A percentile compares a stretch with the other conserved stretches of the same genome.
Evolutionary conservation across 768 basidiomycete species (phyloP).

Genomic region (Suillus variegatus): DNA sequence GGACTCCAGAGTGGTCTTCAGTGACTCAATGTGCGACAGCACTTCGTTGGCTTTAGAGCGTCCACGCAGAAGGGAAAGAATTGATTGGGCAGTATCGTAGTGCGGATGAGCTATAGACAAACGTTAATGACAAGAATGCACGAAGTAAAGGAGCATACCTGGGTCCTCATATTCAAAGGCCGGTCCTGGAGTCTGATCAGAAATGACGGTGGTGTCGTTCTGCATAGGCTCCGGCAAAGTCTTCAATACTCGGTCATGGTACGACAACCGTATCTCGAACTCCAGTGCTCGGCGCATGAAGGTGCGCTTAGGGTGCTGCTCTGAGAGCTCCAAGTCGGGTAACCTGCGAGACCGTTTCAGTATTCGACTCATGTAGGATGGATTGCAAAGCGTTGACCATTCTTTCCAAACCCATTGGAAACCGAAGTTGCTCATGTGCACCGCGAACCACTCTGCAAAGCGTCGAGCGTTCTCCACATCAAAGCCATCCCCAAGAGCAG

Average conservation of each 20-base stretch:
- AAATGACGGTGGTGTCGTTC: constrained; percentile 59
- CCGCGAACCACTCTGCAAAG: constrained; percentile 93
- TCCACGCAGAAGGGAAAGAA: constrained; percentile 81
- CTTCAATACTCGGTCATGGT: constrained; percentile 89
- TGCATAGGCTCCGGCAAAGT: constrained; percentile 87
- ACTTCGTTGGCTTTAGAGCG: constrained; percentile 82
- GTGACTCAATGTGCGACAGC: constrained; percentile 66
- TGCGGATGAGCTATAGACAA: constrained; percentile 63
- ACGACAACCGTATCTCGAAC: constrained; percentile 87
- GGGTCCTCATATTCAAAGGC: constrained; percentile 84
- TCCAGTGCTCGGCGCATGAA: constrained; percentile 89
- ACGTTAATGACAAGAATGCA: neutral
- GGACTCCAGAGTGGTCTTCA: constrained; percentile 67
- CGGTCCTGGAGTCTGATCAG: constrained; percentile 74
- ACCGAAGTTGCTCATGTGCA: constrained; percentile 97
- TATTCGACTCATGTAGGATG: neutral
- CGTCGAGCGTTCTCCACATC: constrained; percentile 82
- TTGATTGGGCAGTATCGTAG: constrained; percentile 74
- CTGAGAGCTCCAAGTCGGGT: constrained; percentile 72
- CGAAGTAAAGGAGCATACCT: constrained; percentile 40
- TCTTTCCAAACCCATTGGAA: constrained; percentile 99
- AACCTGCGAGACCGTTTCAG: constrained; percentile 54
- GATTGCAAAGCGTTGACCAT: constrained; percentile 59
- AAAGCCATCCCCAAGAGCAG: constrained; percentile 76
- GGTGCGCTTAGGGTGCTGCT: constrained; percentile 81